These are phyloP conservation scores for Fusarium coffeatum DNA, from an alignment of 2,329 filamentous ascomycete species.

Conservation along the genomic window DNA sequence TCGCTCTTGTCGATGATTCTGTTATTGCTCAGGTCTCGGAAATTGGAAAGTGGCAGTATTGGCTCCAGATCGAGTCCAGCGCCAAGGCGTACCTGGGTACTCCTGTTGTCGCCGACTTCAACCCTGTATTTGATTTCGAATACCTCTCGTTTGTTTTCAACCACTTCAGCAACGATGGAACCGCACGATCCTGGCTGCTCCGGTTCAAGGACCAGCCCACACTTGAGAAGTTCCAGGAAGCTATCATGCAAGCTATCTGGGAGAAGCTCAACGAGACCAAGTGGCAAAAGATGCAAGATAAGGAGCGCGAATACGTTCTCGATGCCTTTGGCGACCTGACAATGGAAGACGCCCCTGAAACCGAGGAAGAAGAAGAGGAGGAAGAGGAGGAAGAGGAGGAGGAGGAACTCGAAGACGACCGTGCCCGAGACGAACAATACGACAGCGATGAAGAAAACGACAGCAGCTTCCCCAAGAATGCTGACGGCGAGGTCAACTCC, in stretches of 20 bases:
- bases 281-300: slow-evolving; percentile 92
- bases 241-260: slow-evolving; percentile 95
- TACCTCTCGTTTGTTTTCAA: slow-evolving; percentile 99
- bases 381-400: slow-evolving; percentile 66
- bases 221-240: slow-evolving; percentile 89
- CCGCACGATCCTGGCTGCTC: slow-evolving; percentile 94
- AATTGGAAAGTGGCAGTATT: slow-evolving; percentile 92
- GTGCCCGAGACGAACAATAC: slow-evolving; percentile 75
- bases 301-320: slow-evolving; percentile 92
- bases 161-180: slow-evolving; percentile 88
- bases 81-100: slow-evolving; percentile 89
- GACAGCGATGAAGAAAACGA: slow-evolving; percentile 79
- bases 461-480: slow-evolving; percentile 75
- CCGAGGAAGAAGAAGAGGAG: slow-evolving; percentile 58
- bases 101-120: slow-evolving; percentile 87
- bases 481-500: slow-evolving; percentile 86
- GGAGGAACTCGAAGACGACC: slow-evolving; percentile 70
- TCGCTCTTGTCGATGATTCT: slow-evolving; percentile 80
- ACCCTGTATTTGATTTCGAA: slow-evolving; percentile 98
- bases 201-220: slow-evolving; percentile 87
- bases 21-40: slow-evolving; percentile 86
- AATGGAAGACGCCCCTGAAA: slow-evolving; percentile 78
- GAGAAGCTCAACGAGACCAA: slow-evolving; percentile 94
- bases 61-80: slow-evolving; percentile 84
- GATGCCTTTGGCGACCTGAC: slow-evolving; percentile 95